Conservation (phyloP, 78 protist genomes). For the Chrysochromulina tobinii region DNA sequence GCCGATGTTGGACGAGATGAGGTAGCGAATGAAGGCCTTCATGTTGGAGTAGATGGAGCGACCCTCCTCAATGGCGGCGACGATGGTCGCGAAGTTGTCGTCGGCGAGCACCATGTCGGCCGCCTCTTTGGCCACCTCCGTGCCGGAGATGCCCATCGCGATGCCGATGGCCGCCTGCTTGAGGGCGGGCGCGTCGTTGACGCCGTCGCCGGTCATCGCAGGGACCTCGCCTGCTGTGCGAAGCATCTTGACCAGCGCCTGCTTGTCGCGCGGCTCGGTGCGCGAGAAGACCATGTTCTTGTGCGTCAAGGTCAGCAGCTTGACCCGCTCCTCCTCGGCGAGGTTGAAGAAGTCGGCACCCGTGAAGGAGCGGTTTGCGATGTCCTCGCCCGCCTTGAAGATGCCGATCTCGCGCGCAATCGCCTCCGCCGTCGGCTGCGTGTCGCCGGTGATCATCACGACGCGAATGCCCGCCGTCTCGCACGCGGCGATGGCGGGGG, state of each 20-base stretch:
- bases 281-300: slow-evolving; percentile 58
- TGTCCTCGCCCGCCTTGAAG: slow-evolving; percentile 39
- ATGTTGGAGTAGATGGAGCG: slow-evolving; percentile 77
- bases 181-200: slow-evolving; percentile 95
- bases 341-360: slow-evolving; percentile 61
- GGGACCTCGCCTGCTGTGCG: slow-evolving; percentile 52
- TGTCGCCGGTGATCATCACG: slow-evolving; percentile 86
- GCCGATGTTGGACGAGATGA: slow-evolving; percentile 79
- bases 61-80: slow-evolving; percentile 89
- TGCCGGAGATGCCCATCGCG: slow-evolving; percentile 97
- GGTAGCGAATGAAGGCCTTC: slow-evolving; percentile 79
- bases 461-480: slow-evolving; percentile 74
- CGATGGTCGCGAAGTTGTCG: slow-evolving; percentile 98
- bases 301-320: neutral
- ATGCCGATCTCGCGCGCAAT: slow-evolving; percentile 51
- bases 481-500: slow-evolving; percentile 61
- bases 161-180: slow-evolving; percentile 89
- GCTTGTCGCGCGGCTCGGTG: slow-evolving; percentile 76
- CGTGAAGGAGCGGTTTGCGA: slow-evolving; percentile 49
- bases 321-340: slow-evolving; percentile 11
- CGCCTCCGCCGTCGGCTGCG: slow-evolving; percentile 77
- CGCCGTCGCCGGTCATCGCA: slow-evolving; percentile 94
- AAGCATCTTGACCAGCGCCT: slow-evolving; percentile 58
- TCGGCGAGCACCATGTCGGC: slow-evolving; percentile 91
- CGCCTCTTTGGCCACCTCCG: slow-evolving; percentile 95